Base-by-base conservation (phyloP, 1,139 yeast species). In the Saccharomyces hybrid region DNA sequence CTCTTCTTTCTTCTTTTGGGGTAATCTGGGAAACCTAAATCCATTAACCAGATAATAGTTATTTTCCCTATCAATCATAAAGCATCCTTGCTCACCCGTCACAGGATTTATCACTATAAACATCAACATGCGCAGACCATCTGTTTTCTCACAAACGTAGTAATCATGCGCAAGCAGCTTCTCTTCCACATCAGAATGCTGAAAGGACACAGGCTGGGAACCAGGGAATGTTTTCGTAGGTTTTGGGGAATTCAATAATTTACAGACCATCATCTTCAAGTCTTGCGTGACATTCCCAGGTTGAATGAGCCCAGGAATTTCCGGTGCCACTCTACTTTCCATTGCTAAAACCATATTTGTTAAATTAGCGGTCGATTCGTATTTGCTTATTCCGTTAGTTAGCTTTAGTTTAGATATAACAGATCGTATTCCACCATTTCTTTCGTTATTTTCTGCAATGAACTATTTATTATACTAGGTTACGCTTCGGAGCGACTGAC, bases 81-180 rank as follows among this genome's bases (percentile, higher is more conserved):
- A 91, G 66, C 77, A 88, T n/a, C 83, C 84, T 60, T 80, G 93
- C 64, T 85, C 91, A 20, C 84, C 85, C 2, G 88, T 82, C 9
- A 68, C 65, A 2, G 89, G 84, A 64, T 87, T 91, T 64, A 88
- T 74, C 47, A 85, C 71, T 4, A 85, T 79, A 56, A 85, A 75
- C 68, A 86, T 71, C 50, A 93, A 73, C 57, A 95, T 88, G 54
- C 99, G 76, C 53, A 93, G 74, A 0, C 99, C 99, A 70, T 95
- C 99, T 0, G 95, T 83, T 69, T 95, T 95, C 66, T 95, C 99
- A 73, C 99, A 93, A 0, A 93, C 99, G 64, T 83, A 85, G 67
- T 90, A 93, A 64, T 85, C 90, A 54, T 79, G 79, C 2, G 74
- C 73, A 67, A 79, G 68, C 51, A 93, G 73, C 41, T 83, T 81